Evolutionary conservation across 2,329 filamentous ascomycete species (phyloP).

Genomic region (Boeremia lycopersici): DNA sequence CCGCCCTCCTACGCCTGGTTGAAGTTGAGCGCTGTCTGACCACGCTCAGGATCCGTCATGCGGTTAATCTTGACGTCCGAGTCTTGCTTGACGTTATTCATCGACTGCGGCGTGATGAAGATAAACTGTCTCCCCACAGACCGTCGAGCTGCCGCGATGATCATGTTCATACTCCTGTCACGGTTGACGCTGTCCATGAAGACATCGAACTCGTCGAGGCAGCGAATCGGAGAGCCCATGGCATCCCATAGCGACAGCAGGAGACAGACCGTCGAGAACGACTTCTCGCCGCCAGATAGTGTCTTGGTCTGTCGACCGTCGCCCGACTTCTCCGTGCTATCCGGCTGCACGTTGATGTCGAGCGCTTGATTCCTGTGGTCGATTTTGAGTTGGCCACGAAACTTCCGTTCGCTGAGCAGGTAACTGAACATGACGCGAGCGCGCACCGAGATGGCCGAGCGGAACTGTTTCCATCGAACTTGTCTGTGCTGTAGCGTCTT

Average conservation of each 20-base stretch:
- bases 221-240: constrained; percentile 94
- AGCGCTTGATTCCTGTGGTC: constrained; percentile 78
- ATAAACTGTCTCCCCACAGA: constrained; percentile 94
- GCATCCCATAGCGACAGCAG: constrained; percentile 95
- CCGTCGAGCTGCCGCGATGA: constrained; percentile 83
- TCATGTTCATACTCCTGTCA: constrained; percentile 89
- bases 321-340: constrained; percentile 70
- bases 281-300: constrained; percentile 94
- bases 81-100: constrained; percentile 53
- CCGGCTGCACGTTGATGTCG: constrained; percentile 75
- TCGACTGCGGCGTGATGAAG: constrained; percentile 91
- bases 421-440: constrained; percentile 87
- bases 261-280: constrained; percentile 94
- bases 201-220: constrained; percentile 97
- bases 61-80: constrained; percentile 81
- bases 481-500: constrained; percentile 71
- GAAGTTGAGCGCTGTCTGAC: constrained; percentile 53
- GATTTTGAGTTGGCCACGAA: constrained; percentile 79
- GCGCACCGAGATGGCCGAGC: constrained; percentile 81
- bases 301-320: constrained; percentile 86
- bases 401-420: constrained; percentile 85
- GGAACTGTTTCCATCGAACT: constrained; percentile 79
- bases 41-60: constrained; percentile 61
- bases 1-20: neutral
- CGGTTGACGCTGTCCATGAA: constrained; percentile 99